These are phyloP conservation scores for Bodo saltans DNA, from an alignment of 78 protist genomes.

Conservation along the genomic window DNA sequence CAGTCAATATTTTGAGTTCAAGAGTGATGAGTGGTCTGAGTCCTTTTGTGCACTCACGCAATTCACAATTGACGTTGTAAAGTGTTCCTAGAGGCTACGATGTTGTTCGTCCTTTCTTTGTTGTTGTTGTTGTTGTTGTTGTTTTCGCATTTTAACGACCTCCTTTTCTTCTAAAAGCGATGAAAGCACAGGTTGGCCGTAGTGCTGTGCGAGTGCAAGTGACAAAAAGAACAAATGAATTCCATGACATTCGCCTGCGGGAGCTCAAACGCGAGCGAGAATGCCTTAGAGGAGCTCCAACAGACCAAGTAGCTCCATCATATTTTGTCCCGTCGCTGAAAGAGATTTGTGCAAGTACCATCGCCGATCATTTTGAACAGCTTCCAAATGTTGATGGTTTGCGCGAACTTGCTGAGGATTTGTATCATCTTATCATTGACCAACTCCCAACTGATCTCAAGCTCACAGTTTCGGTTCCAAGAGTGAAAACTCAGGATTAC, in stretches of 20 bases:
- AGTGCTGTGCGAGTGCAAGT: neutral
- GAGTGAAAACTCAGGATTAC: neutral
- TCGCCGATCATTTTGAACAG: neutral
- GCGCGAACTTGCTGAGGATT: neutral
- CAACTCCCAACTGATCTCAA: conserved; percentile 23
- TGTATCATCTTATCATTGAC: conserved; percentile 6
- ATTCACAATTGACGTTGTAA: too few relatives aligned
- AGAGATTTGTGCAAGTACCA: conserved; percentile 12
- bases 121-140: neutral
- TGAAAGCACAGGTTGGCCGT: neutral
- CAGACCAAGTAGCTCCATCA: neutral
- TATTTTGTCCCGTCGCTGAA: conserved; percentile 26
- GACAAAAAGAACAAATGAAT: neutral
- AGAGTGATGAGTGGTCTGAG: too few relatives aligned
- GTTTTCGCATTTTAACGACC: neutral
- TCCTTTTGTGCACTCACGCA: too few relatives aligned
- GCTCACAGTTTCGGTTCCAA: neutral
- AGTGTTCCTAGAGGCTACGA: too few relatives aligned
- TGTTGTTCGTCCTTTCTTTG: neutral
- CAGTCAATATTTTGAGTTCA: too few relatives aligned
- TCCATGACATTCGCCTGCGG: conserved; percentile 16
- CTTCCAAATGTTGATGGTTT: conserved; percentile 17
- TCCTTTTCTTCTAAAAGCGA: neutral
- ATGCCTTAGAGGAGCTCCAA: neutral
- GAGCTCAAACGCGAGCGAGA: neutral